Conservation (phyloP, 2,329 filamentous ascomycete species). For the Fusarium luffae region DNA sequence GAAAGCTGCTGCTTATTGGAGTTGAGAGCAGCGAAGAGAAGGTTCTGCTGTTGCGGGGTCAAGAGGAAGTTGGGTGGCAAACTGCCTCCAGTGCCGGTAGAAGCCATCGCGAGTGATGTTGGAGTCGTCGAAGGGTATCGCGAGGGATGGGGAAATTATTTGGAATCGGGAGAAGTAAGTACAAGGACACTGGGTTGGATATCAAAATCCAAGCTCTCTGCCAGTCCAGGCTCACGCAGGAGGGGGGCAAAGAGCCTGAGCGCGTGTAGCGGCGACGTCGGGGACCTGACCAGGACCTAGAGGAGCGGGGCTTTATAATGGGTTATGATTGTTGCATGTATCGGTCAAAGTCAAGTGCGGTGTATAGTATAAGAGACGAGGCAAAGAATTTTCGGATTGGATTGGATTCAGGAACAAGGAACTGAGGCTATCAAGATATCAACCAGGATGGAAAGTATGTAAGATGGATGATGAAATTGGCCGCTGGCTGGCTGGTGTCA, state of each 20-base stretch:
- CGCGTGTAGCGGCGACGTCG: slow-evolving; percentile 38
- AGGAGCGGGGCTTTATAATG: slow-evolving; percentile 27
- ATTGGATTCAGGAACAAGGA: slow-evolving; percentile 30
- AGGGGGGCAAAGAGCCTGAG: slow-evolving; percentile 43
- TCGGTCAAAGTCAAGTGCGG: slow-evolving; percentile 15
- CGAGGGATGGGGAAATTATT: slow-evolving; percentile 2
- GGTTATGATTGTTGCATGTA: slow-evolving; percentile 13
- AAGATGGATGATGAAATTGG: slow-evolving; percentile 44
- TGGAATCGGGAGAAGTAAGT: slow-evolving; percentile 18
- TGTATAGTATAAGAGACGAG: slow-evolving; percentile 3
- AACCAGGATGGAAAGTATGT: slow-evolving; percentile 26
- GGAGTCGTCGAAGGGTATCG: slow-evolving; percentile 8
- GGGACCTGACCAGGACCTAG: slow-evolving; percentile 21
- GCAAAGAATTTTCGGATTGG: slow-evolving; percentile 36
- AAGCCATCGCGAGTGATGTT: slow-evolving; percentile 58
- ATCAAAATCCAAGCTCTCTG: slow-evolving; percentile 44
- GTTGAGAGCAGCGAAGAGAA: slow-evolving; percentile 80
- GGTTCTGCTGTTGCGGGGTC: slow-evolving; percentile 79
- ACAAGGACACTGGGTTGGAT: slow-evolving; percentile 16
- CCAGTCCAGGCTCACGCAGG: slow-evolving; percentile 40
- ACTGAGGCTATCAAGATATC: slow-evolving; percentile 21
- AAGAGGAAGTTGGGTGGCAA: slow-evolving; percentile 71
- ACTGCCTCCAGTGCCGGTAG: slow-evolving; percentile 57
- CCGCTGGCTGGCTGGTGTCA: slow-evolving; percentile 14
- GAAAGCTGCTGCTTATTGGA: slow-evolving; percentile 66